phyloP scores from a whole-genome alignment of 1,284 basidiomycete genomes.

The Tremellales sp. region DNA sequence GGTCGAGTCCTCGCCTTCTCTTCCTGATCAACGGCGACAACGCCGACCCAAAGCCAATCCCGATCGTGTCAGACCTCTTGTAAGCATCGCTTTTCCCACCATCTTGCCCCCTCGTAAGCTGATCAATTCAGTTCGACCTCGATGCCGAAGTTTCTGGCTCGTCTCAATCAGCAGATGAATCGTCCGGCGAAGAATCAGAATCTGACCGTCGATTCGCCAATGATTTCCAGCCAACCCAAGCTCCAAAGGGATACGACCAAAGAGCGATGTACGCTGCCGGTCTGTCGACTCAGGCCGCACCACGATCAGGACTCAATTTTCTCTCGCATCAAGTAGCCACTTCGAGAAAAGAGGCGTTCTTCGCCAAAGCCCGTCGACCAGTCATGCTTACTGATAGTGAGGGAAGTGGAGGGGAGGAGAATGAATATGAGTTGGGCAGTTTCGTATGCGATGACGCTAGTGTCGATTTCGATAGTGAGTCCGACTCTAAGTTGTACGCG shows the following conservation, averaged over 20 bases:
- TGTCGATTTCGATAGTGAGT: constrained; percentile 26
- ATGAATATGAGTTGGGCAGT: constrained; percentile 43
- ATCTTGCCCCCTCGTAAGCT: too few relatives aligned
- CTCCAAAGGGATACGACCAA: constrained; percentile 49
- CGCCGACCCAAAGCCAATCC: neutral
- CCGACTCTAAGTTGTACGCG: neutral
- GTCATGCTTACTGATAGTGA: constrained; percentile 42
- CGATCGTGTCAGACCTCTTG: too few relatives aligned
- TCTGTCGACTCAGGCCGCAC: constrained; percentile 36
- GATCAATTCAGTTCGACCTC: constrained; percentile 27
- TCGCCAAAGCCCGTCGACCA: constrained; percentile 41
- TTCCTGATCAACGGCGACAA: neutral
- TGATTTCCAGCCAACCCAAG: constrained; percentile 50
- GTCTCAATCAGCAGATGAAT: constrained; percentile 29
- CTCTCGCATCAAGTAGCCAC: constrained; percentile 8
- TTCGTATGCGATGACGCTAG: constrained; percentile 41
- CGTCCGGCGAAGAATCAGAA: constrained; percentile 42
- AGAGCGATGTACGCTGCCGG: constrained; percentile 42
- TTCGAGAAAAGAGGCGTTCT: constrained; percentile 20
- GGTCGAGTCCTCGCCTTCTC: constrained; percentile 4
- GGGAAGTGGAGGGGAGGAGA: constrained; percentile 25
- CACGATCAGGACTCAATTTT: constrained; percentile 34
- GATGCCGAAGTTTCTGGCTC: constrained; percentile 38
- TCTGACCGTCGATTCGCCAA: constrained; percentile 48
- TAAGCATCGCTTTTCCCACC: too few relatives aligned